Evolutionary conservation across 306 rosid species (phyloP), one percentile per base, ranked within the genome.

Genomic region (Malus orientalis): DNA sequence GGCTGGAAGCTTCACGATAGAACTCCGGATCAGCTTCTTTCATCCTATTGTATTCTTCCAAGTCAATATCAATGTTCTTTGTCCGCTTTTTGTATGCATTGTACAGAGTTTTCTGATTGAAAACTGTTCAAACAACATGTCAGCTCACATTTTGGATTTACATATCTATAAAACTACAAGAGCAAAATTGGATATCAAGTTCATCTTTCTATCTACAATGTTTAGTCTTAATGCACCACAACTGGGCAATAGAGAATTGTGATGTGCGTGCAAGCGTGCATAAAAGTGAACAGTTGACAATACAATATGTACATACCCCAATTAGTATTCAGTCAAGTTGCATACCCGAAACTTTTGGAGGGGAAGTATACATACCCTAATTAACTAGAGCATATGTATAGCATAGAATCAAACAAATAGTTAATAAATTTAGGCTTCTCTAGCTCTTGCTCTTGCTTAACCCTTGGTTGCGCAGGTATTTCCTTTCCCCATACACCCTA

Each of bases 1-100:
- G 97, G 88, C 98, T 92, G 65, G 99, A 88, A 70, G 99, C 98
- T 74, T 92, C 98, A n/a, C 99, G 97, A 62, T 92, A 95, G 86
- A 95, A 95, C 88, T 95, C 99, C 0, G 98, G 99, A 86, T 92
- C 99, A 66, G 96, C 89, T 87, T 88, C 97, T 86, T 89, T 95
- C 99, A 95, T 95, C 84, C 77, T 91, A 67, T 89, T 92, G 83
- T 95, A 95, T 27, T 92, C 97, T 76, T 88, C 97, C 75, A 90
- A 74, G 73, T 95, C 90, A 3, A 92, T 70, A 32, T 90, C 88
- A 45, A 95, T 74, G 33, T 92, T 92, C 86, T 82, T 89, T 11
- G 97, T 90, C 71, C 97, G 86, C 84, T 92, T 95, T 81, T 95
- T 95, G 84, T 95, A 87, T 13, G 99, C 99, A 84, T 89, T 76